phyloP scores from a whole-genome alignment of 2,329 filamentous ascomycete species.

The Aspergillus chevalieri region DNA sequence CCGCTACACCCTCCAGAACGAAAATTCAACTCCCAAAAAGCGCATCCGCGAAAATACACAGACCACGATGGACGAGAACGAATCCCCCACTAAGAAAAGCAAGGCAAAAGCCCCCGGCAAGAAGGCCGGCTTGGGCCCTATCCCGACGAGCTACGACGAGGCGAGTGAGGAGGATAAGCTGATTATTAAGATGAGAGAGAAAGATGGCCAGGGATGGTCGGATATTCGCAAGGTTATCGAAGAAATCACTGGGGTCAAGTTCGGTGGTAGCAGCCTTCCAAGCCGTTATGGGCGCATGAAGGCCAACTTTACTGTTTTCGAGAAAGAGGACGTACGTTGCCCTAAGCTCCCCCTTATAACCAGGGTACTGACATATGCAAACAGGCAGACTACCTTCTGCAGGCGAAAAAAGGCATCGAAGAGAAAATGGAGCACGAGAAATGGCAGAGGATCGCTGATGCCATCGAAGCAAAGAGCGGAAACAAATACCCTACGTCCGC shows the following conservation, averaged over 20 bases:
- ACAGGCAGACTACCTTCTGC: conserved; percentile 25
- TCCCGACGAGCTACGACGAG: conserved; percentile 18
- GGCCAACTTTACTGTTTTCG: conserved; percentile 8
- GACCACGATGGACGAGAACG: neutral
- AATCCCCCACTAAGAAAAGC: neutral
- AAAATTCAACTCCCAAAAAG: neutral
- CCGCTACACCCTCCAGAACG: neutral
- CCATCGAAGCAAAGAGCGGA: conserved; percentile 9
- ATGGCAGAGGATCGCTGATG: conserved; percentile 32
- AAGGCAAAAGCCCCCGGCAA: neutral
- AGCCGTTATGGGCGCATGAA: neutral
- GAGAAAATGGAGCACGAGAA: conserved; percentile 34
- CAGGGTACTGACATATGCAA: neutral
- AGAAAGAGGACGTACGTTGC: conserved; percentile 24
- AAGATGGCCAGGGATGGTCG: neutral
- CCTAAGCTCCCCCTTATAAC: conserved; percentile 3
- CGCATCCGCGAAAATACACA: neutral
- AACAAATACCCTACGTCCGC: conserved; percentile 26
- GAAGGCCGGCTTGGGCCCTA: conserved; percentile 11
- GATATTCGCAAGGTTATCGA: neutral
- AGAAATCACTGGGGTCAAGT: neutral
- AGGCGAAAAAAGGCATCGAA: conserved; percentile 35
- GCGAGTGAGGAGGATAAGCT: neutral
- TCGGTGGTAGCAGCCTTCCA: neutral
- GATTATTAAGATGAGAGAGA: neutral